These are phyloP conservation scores for Fusarium globosum DNA, from an alignment of 2,329 filamentous ascomycete species.

Conservation along the genomic window DNA sequence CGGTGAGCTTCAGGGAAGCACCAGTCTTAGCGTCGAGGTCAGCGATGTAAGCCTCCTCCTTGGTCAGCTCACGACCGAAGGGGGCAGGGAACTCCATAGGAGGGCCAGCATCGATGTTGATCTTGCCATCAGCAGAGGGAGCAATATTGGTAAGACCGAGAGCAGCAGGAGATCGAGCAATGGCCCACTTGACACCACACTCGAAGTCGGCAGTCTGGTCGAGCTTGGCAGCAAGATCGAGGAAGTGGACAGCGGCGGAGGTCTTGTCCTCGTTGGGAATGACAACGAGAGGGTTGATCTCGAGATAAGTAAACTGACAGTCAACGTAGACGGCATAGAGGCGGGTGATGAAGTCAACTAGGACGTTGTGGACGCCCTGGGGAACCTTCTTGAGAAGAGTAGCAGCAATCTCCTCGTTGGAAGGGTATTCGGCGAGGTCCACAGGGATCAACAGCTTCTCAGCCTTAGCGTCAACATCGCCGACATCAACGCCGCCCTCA, in stretches of 20 bases:
- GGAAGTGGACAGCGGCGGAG: conserved; percentile 95
- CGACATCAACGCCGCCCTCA: conserved; percentile 99
- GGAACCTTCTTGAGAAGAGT: conserved; percentile 93
- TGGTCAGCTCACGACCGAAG: conserved; percentile 97
- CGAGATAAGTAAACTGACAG: conserved; percentile 99
- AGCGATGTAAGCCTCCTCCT: conserved; percentile 99
- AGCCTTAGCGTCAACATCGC: conserved; percentile 98
- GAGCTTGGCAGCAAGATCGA: conserved; percentile 97
- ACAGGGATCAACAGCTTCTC: conserved; percentile 99
- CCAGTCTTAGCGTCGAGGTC: conserved; percentile 99
- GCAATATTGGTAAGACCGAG: conserved; percentile 81
- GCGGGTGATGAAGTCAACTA: conserved; percentile 98
- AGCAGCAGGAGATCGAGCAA: conserved; percentile 89
- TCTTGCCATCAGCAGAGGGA: conserved; percentile 74
- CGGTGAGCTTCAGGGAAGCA: conserved; percentile 97
- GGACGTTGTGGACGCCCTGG: conserved; percentile 94
- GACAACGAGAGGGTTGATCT: conserved; percentile 99
- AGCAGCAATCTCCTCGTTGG: conserved; percentile 90
- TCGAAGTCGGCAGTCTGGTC: conserved; percentile 99
- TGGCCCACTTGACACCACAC: conserved; percentile 98
- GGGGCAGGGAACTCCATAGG: conserved; percentile 99
- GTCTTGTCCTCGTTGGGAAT: conserved; percentile 94
- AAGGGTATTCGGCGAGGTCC: conserved; percentile 92
- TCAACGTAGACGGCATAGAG: conserved; percentile 99
- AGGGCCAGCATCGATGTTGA: conserved; percentile 94